These are phyloP conservation scores for Tricharina praecox DNA, from an alignment of 495 filamentous ascomycete species.

Conservation along the genomic window DNA sequence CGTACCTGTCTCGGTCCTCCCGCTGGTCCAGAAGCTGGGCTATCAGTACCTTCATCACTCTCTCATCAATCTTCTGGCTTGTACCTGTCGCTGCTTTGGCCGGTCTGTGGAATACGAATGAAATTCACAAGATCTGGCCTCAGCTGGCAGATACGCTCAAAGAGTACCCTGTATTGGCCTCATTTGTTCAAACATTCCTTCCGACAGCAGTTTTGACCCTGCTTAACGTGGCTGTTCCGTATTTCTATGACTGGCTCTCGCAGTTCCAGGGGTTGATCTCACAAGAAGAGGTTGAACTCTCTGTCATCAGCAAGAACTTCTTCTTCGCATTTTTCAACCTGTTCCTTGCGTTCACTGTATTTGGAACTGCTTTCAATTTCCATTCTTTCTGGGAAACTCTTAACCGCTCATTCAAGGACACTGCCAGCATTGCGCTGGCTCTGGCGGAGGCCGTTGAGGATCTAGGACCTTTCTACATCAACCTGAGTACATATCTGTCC, in stretches of 20 bases:
- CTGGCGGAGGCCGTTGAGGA: slow-evolving; percentile 59
- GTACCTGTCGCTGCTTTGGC: slow-evolving; percentile 68
- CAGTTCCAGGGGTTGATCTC: slow-evolving; percentile 87
- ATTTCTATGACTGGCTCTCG: slow-evolving; percentile 85
- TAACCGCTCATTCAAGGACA: slow-evolving; percentile 56
- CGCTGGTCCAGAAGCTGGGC: slow-evolving; percentile 63
- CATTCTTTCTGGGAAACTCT: slow-evolving; percentile 53
- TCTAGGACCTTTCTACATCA: slow-evolving; percentile 73
- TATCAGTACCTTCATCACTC: slow-evolving; percentile 61
- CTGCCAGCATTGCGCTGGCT: slow-evolving; percentile 55
- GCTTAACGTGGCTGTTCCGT: slow-evolving; percentile 77
- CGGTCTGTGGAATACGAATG: slow-evolving; percentile 55
- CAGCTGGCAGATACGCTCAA: slow-evolving; percentile 50
- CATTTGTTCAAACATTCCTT: slow-evolving; percentile 71
- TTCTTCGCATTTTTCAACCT: slow-evolving; percentile 99
- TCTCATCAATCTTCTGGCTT: slow-evolving; percentile 82
- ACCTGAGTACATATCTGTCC: slow-evolving; percentile 38
- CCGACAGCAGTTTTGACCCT: slow-evolving; percentile 71
- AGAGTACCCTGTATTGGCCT: slow-evolving; percentile 46
- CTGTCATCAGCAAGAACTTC: slow-evolving; percentile 93
- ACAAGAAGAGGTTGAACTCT: slow-evolving; percentile 84
- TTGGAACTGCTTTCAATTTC: slow-evolving; percentile 53
- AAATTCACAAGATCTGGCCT: slow-evolving; percentile 55
- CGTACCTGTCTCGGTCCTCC: slow-evolving; percentile 58
- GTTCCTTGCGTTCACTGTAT: slow-evolving; percentile 84